Evolutionary conservation across 164 flowering plant species (phyloP).

Genomic region (Macadamia integrifolia): DNA sequence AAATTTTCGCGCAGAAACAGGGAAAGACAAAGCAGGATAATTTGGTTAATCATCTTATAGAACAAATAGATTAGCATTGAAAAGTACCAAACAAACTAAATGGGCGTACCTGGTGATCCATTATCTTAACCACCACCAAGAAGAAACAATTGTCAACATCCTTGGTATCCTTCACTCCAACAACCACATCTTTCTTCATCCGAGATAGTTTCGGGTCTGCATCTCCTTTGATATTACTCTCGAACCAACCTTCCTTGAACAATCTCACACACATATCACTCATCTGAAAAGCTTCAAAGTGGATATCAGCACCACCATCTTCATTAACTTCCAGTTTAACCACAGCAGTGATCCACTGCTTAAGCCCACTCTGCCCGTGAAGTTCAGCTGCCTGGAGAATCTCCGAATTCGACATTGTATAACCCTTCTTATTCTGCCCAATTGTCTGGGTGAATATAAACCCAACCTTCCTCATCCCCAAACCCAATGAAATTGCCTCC

Average conservation of each 20-base stretch:
- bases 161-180: constrained; percentile 75
- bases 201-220: constrained; percentile 76
- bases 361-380: constrained; percentile 71
- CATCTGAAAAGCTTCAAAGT: constrained; percentile 97
- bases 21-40: not conserved
- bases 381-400: constrained; percentile 75
- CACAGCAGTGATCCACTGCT: constrained; percentile 94
- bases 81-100: not conserved
- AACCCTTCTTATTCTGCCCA: constrained; percentile 68
- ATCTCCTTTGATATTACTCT: constrained; percentile 43
- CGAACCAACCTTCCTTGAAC: constrained; percentile 90
- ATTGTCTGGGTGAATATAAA: constrained; percentile 65
- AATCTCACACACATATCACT: constrained; percentile 81
- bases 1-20: not conserved
- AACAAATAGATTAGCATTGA: too few relatives aligned
- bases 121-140: constrained; percentile 87
- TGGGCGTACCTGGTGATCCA: constrained; percentile 75
- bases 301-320: constrained; percentile 83
- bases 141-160: constrained; percentile 91
- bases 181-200: constrained; percentile 92
- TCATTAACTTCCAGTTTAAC: constrained; percentile 87
- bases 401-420: constrained; percentile 70
- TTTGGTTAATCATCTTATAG: not conserved
- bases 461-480: constrained; percentile 30
- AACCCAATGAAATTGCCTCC: constrained; percentile 27